Conservation (phyloP, 1,284 basidiomycete species). For the Erythrobasidium hasegawianum region DNA sequence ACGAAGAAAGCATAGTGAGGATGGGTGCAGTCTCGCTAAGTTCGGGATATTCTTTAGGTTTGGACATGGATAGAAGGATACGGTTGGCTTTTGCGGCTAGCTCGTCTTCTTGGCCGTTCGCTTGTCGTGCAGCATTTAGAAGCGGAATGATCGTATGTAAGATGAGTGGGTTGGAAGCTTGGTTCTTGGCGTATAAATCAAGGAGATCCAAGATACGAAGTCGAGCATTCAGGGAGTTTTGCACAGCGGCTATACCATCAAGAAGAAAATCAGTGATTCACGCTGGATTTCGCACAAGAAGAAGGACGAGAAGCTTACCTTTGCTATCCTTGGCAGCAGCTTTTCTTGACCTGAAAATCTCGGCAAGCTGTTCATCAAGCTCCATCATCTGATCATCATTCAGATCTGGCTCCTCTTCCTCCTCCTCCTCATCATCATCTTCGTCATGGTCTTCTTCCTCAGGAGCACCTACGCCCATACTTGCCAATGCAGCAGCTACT, state of each 20-base stretch:
- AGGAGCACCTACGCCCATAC: conserved; percentile 65
- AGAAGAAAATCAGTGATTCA: too few species aligned
- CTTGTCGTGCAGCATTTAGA: conserved; percentile 64
- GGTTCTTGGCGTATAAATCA: conserved; percentile 73
- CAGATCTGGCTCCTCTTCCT: conserved; percentile 68
- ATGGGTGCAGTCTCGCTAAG: conserved; percentile 52
- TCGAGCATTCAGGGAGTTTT: conserved; percentile 2
- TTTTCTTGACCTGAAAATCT: conserved; percentile 71
- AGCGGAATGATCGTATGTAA: conserved; percentile 70
- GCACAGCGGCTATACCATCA: background rate
- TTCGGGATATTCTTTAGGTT: conserved; percentile 64
- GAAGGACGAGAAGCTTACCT: too few species aligned
- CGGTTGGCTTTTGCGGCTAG: conserved; percentile 78
- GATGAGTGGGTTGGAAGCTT: conserved; percentile 64
- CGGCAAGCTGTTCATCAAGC: conserved; percentile 85
- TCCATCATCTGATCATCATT: conserved; percentile 98
- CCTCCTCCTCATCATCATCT: conserved; percentile 46
- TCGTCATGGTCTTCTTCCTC: conserved; percentile 76
- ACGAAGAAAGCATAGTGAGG: conserved; percentile 57
- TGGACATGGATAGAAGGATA: conserved; percentile 68
- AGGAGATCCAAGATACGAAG: conserved; percentile 73
- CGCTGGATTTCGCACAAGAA: too few species aligned
- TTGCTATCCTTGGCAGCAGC: conserved; percentile 62
- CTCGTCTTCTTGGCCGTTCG: conserved; percentile 72
- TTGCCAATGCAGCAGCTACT: conserved; percentile 72